Evolutionary conservation across 306 rosid species (phyloP).

Genomic region (Sechiopsis laciniata): DNA sequence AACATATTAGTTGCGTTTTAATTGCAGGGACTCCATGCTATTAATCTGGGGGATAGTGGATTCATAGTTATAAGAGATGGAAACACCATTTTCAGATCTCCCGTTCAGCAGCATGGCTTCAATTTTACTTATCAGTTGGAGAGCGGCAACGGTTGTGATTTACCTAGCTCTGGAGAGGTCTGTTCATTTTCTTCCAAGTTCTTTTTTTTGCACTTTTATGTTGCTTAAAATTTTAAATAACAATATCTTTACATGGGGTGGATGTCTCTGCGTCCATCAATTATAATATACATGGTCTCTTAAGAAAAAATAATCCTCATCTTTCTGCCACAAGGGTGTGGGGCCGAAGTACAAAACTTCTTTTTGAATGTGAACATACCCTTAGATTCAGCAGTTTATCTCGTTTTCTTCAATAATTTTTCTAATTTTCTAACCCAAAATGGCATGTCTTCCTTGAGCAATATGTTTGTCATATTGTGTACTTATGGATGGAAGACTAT

Average conservation of each 20-base stretch:
- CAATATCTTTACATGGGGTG: background rate
- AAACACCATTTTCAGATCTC: slow-evolving; percentile 67
- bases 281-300: background rate
- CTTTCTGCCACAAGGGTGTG: background rate
- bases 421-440: background rate
- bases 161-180: slow-evolving; percentile 91
- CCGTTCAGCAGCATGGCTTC: slow-evolving; percentile 77
- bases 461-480: background rate
- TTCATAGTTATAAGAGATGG: slow-evolving; percentile 85
- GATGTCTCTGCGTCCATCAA: background rate
- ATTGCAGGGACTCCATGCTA: slow-evolving; percentile 69
- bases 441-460: background rate
- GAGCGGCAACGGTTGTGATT: slow-evolving; percentile 69
- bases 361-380: background rate
- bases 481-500: background rate
- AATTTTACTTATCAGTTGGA: slow-evolving; percentile 85
- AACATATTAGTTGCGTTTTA: background rate
- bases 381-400: background rate
- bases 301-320: background rate
- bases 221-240: background rate
- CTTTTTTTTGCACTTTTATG: slow-evolving; percentile 7
- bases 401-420: background rate
- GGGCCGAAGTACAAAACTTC: background rate
- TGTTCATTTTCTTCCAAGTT: background rate
- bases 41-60: slow-evolving; percentile 93